Percentiles rank a stretch among this genome's conserved stretches.
phyloP scores from a whole-genome alignment of 2,329 filamentous ascomycete species.

The Ophiognomonia clavigignenti-juglandacearum region DNA sequence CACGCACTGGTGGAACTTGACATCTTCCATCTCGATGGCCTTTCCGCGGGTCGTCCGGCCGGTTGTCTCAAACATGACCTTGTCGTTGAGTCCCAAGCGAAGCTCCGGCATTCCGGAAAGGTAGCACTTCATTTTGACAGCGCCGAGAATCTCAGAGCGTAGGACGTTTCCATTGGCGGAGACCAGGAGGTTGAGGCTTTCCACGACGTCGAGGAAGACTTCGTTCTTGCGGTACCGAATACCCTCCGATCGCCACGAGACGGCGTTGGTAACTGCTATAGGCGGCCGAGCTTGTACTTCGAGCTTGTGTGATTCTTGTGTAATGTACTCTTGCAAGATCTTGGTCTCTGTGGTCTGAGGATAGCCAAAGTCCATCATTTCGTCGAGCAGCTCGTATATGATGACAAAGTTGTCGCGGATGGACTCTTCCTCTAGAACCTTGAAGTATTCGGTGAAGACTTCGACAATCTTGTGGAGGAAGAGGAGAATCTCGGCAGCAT shows the following conservation, averaged over 20 bases:
- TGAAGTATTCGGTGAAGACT: constrained; percentile 99
- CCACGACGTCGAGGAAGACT: constrained; percentile 95
- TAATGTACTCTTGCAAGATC: constrained; percentile 99
- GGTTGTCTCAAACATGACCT: constrained; percentile 99
- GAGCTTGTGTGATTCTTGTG: constrained; percentile 97
- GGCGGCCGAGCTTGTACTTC: constrained; percentile 94
- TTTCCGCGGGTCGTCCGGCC: constrained; percentile 91
- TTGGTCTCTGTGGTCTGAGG: constrained; percentile 98
- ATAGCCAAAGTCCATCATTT: constrained; percentile 99
- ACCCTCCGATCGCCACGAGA: constrained; percentile 96
- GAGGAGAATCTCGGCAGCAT: constrained; percentile 95
- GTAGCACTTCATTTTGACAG: constrained; percentile 99
- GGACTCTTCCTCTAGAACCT: constrained; percentile 95
- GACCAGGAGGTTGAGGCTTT: constrained; percentile 93
- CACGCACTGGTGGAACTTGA: constrained; percentile 99
- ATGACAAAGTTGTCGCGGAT: constrained; percentile 99
- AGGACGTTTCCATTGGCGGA: constrained; percentile 92
- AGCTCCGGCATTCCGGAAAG: constrained; percentile 97
- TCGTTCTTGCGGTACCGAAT: constrained; percentile 99
- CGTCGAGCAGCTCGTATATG: constrained; percentile 96
- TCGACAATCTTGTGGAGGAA: constrained; percentile 98
- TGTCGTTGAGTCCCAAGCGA: constrained; percentile 91
- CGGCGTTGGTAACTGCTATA: constrained; percentile 96
- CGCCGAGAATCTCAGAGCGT: constrained; percentile 91
- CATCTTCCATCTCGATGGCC: constrained; percentile 98